A percentile compares a stretch with the other conserved stretches of the same genome.
phyloP scores from a whole-genome alignment of 257 asterid genomes.

The Craterostigma plantagineum region DNA sequence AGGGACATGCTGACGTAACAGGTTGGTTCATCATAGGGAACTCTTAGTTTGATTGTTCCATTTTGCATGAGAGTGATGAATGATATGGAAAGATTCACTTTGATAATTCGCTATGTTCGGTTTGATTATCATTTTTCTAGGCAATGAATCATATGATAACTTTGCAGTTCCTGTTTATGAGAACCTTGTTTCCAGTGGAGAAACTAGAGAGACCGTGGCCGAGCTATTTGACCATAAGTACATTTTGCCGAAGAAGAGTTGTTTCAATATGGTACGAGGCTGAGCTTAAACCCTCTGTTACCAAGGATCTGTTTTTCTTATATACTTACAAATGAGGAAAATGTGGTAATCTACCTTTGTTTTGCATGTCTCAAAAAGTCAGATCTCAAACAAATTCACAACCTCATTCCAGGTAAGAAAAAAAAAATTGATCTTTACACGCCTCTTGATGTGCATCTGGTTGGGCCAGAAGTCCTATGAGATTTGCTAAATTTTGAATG shows the following conservation, averaged over 20 bases:
- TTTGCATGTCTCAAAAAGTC: conserved; percentile 38
- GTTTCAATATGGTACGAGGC: conserved; percentile 57
- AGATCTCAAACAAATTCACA: conserved; percentile 42
- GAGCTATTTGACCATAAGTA: conserved; percentile 36
- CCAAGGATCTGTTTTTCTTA: conserved; percentile 8
- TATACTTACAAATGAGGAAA: conserved; percentile 1
- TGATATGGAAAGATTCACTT: too few relatives aligned
- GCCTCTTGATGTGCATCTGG: background rate
- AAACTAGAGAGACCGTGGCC: conserved; percentile 37
- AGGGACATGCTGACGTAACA: background rate
- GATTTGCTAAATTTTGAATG: too few relatives aligned
- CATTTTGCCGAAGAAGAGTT: conserved; percentile 52
- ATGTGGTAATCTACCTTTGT: conserved; percentile 5
- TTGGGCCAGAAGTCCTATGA: too few relatives aligned
- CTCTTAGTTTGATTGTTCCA: too few relatives aligned
- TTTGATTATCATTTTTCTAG: conserved; percentile 17
- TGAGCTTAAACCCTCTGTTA: conserved; percentile 1
- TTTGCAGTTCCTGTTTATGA: conserved; percentile 30
- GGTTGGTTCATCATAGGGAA: too few relatives aligned
- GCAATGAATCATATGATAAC: conserved; percentile 14
- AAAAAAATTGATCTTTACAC: background rate
- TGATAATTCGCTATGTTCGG: background rate
- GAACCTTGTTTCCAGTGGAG: conserved; percentile 36
- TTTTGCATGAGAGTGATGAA: too few relatives aligned
- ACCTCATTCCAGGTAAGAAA: conserved; percentile 56